These are phyloP conservation scores for Paramecium caudatum DNA, from an alignment of 73 alveolate species.

Conservation along the genomic window DNA sequence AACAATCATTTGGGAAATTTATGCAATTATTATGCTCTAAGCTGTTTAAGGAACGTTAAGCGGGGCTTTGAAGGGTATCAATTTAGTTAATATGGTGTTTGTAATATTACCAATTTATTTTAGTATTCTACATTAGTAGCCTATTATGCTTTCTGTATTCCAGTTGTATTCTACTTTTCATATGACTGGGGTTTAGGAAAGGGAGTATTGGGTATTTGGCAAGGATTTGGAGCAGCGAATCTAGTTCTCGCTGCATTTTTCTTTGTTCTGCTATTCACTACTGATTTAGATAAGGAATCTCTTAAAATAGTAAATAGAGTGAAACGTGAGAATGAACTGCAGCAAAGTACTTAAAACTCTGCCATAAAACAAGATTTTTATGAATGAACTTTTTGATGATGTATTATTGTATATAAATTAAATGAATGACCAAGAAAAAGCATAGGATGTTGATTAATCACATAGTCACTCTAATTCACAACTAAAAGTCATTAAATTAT, in stretches of 20 bases:
- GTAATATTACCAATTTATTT: not conserved
- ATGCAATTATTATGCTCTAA: not conserved
- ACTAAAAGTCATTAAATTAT: no score
- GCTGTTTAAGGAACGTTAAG: constrained; percentile 47
- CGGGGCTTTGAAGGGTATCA: constrained; percentile 55
- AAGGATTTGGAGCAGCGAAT: constrained; percentile 40
- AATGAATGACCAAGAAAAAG: no score
- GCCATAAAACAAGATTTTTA: no score
- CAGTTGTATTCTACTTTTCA: constrained; percentile 15
- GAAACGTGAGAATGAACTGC: not conserved
- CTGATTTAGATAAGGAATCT: constrained; percentile 54
- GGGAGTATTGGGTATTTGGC: constrained; percentile 58
- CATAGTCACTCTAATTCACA: no score
- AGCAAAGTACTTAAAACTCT: not conserved
- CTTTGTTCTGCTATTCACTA: not conserved
- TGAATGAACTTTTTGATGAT: no score
- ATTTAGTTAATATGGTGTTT: constrained; percentile 28
- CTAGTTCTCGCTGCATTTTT: not conserved
- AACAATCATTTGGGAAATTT: not conserved
- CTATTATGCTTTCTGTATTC: constrained; percentile 19
- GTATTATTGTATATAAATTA: no score
- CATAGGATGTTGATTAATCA: no score
- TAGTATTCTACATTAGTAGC: constrained; percentile 51
- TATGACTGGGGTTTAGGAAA: constrained; percentile 49
- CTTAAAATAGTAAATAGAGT: not conserved